Percentiles rank a stretch among this genome's conserved stretches.
Evolutionary conservation across 495 filamentous ascomycete genomes (phyloP).

Genomic region (Aspergillus hancockii): DNA sequence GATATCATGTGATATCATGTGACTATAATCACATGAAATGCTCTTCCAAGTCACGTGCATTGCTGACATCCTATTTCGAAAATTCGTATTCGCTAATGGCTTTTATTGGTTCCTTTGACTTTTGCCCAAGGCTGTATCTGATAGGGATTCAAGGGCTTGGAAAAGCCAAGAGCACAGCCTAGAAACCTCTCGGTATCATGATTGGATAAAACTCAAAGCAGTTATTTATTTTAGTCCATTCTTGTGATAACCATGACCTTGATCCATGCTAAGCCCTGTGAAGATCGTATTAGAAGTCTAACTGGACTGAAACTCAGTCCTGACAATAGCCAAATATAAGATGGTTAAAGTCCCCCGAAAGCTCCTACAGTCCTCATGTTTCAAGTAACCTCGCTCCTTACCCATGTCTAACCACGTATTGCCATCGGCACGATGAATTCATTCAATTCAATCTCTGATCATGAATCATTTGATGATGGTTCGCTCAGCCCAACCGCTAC

Average conservation of each 20-base stretch:
- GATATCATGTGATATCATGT: conserved; percentile 14
- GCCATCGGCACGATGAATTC: neutral
- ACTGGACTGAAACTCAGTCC: neutral
- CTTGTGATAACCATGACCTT: neutral
- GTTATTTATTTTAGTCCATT: too few relatives aligned
- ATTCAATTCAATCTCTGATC: neutral
- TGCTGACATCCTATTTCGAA: neutral
- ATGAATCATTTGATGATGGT: neutral
- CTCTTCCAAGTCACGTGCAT: neutral
- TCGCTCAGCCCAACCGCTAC: neutral
- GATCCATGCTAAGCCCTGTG: conserved; percentile 9
- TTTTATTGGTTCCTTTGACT: conserved; percentile 12
- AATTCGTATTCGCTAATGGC: conserved; percentile 18
- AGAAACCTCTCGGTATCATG: neutral
- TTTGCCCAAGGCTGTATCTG: neutral
- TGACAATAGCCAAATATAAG: neutral
- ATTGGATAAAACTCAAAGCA: neutral
- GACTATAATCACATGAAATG: neutral
- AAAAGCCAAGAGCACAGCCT: neutral
- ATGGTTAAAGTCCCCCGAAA: neutral
- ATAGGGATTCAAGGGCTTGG: neutral
- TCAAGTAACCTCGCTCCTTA: neutral
- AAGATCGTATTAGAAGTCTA: neutral
- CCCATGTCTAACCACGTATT: neutral
- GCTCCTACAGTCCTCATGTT: neutral